phyloP scores from a whole-genome alignment of 2,329 filamentous ascomycete genomes.

The Colletotrichum costaricense region DNA sequence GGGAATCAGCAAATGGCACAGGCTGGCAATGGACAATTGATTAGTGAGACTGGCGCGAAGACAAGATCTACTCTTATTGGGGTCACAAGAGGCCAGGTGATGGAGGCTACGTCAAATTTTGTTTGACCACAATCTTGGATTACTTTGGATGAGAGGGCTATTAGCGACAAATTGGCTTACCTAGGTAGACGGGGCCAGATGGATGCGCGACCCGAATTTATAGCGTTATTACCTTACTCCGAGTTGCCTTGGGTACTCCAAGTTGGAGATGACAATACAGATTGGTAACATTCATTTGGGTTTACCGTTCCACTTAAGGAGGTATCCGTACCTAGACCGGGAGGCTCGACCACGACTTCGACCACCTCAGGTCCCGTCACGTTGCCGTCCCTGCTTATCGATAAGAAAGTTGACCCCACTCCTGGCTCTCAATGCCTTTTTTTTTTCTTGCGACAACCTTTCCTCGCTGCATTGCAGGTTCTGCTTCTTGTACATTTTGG shows the following conservation, averaged over 20 bases:
- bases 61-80: neutral
- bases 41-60: neutral
- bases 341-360: neutral
- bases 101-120: neutral
- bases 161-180: neutral
- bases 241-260: too few relatives aligned
- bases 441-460: neutral
- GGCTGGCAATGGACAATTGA: neutral
- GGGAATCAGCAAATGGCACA: neutral
- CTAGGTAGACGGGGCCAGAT: neutral
- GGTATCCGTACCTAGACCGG: too few relatives aligned
- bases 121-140: neutral
- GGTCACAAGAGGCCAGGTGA: neutral
- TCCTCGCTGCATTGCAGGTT: neutral
- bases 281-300: neutral
- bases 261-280: too few relatives aligned
- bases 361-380: too few relatives aligned
- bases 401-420: neutral
- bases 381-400: neutral
- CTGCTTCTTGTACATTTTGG: neutral
- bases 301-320: neutral
- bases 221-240: neutral
- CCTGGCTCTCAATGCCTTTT: too few relatives aligned
- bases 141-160: neutral
- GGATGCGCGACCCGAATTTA: neutral